phyloP scores from a whole-genome alignment of 306 rosid genomes.

The Cucumis melo region DNA sequence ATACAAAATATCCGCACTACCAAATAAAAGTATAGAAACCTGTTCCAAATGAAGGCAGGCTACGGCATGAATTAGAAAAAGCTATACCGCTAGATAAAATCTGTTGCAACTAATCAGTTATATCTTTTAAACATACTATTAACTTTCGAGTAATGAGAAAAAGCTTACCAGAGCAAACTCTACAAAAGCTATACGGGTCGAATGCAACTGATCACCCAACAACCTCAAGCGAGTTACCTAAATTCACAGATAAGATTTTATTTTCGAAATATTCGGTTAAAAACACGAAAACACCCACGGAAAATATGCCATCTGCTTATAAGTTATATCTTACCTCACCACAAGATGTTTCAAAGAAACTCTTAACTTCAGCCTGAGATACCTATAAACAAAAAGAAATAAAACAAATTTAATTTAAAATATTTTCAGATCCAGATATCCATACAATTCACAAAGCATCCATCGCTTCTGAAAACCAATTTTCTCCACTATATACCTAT shows the following conservation, averaged over 20 bases:
- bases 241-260: constrained; percentile 3
- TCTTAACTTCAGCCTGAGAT: constrained; percentile 89
- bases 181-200: constrained; percentile 97
- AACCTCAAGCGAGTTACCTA: constrained; percentile 95
- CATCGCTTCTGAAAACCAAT: background rate
- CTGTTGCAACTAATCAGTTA: background rate
- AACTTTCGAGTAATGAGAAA: background rate
- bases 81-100: background rate
- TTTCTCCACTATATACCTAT: background rate
- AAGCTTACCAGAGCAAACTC: constrained; percentile 60
- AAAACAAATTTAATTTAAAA: background rate
- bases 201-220: constrained; percentile 92
- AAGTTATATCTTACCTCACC: constrained; percentile 54
- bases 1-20: background rate
- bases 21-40: background rate
- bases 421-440: background rate
- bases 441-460: background rate
- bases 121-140: background rate
- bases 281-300: background rate
- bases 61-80: background rate
- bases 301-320: background rate
- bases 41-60: background rate
- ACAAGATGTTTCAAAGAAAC: constrained; percentile 78
- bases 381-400: constrained; percentile 28
- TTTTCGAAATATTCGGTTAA: background rate